phyloP scores from a whole-genome alignment of 148 eudicot species.

The Cornus suecica region DNA sequence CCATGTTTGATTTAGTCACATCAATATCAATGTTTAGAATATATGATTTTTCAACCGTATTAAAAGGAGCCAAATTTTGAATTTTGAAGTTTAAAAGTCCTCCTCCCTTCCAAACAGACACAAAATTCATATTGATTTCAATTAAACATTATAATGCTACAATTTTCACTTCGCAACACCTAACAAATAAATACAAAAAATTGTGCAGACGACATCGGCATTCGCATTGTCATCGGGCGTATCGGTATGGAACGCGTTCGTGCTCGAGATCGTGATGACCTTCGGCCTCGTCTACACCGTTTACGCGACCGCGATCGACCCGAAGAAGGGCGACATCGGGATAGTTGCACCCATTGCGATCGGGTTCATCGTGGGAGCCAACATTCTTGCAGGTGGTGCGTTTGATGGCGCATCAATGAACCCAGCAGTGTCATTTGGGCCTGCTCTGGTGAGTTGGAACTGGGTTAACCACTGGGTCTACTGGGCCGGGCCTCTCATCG shows the following conservation, averaged over 20 bases:
- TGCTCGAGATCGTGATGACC: conserved; percentile 61
- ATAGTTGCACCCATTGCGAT: conserved; percentile 39
- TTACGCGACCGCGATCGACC: conserved; percentile 49
- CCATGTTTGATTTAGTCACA: too few relatives aligned
- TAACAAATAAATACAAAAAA: neutral
- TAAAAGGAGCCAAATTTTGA: too few relatives aligned
- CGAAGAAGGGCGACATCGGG: conserved; percentile 43
- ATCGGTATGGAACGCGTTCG: conserved; percentile 42
- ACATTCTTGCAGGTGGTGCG: conserved; percentile 46
- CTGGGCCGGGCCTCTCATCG: conserved; percentile 59
- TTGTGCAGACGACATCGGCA: conserved; percentile 40
- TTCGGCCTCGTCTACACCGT: conserved; percentile 47
- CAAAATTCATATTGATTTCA: too few relatives aligned
- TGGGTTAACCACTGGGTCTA: conserved; percentile 53
- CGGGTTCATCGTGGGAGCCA: conserved; percentile 47
- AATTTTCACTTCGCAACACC: too few relatives aligned
- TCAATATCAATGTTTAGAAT: too few relatives aligned
- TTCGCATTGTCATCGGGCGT: conserved; percentile 41
- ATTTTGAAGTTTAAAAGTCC: too few relatives aligned
- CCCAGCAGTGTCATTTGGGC: conserved; percentile 58
- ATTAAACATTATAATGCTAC: too few relatives aligned
- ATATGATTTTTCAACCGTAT: too few relatives aligned
- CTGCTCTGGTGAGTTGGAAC: conserved; percentile 50
- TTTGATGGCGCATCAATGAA: conserved; percentile 48
- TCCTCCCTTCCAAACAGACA: too few relatives aligned